Evolutionary conservation across 805 yeast genomes (phyloP), one percentile per base, ranked within the genome.

Genomic region (Ogataea dorogensis): DNA sequence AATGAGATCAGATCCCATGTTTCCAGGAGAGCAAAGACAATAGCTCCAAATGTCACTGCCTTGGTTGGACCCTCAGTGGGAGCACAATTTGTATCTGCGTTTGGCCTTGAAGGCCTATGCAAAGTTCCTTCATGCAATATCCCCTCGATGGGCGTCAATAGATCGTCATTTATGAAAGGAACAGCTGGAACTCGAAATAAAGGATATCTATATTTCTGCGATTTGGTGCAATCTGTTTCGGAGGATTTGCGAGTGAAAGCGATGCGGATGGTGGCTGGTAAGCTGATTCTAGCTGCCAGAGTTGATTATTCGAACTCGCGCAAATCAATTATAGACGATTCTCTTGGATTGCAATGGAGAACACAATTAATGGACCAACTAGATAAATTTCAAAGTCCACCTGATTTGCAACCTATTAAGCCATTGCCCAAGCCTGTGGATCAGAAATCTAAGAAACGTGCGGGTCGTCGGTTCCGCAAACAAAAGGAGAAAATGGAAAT

Each of bases 101-200:
- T 95, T 2, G 87, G 95, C 0, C 57, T 91, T 4, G 63, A 63
- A 9, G 79, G 75, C 5, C 61, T 91, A 7, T 76, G 87, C 2
- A 63, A 59, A 19, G 75, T 85, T 0, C 96, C 96, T 0, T 71
- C 95, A 3, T 86, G 97, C 50, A 91, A 91, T 53, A 51, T 91
- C 15, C 79, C 95, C 0, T 76, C 94, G 0, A 63, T 86, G 31
- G 96, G 96, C 0, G 73, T 74, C 10, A 70, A 70, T 27, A 60
- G 70, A 34, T 58, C 61, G 25, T 56, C 65, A 0, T 51, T 64
- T 13, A 70, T 68, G 0, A 55, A 65, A 28, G 74, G 76, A 5
- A 59, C 64, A 9, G 50, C 64, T 10, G 77, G 75, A 8, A 65
- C 71, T 7, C 59, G 83, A 25, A 82, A 80, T 39, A 74, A 79